Conservation (phyloP, 495 filamentous ascomycete genomes). For the Neurospora sp. region DNA sequence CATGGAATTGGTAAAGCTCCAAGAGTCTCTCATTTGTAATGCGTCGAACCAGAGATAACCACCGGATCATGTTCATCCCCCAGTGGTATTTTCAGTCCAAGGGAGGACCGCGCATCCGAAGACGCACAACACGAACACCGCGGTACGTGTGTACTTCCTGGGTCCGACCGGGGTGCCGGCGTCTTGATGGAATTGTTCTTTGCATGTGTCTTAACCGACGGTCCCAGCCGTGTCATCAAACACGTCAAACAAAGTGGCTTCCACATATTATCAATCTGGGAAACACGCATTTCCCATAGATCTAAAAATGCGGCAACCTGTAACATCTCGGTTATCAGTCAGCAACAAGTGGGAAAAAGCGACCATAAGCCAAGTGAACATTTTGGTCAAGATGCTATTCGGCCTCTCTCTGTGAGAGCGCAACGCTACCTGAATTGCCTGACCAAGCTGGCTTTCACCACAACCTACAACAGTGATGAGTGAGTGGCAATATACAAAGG, state of each 20-base stretch:
- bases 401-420: neutral
- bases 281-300: too few relatives aligned
- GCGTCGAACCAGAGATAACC: neutral
- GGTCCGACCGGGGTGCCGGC: neutral
- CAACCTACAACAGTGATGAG: neutral
- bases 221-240: neutral
- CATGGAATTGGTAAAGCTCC: neutral
- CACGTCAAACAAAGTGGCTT: neutral
- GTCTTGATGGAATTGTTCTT: neutral
- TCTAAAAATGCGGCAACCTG: too few relatives aligned
- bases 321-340: too few relatives aligned
- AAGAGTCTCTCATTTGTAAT: neutral
- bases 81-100: neutral
- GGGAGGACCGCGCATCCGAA: neutral
- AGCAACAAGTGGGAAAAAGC: neutral
- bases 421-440: neutral
- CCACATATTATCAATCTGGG: neutral
- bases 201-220: neutral
- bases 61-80: neutral
- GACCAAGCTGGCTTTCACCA: neutral
- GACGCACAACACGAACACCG: neutral
- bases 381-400: neutral
- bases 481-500: neutral
- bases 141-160: neutral
- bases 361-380: too few relatives aligned